Evolutionary conservation across 106 monocot species (phyloP).

Genomic region (Gastrodia elata): DNA sequence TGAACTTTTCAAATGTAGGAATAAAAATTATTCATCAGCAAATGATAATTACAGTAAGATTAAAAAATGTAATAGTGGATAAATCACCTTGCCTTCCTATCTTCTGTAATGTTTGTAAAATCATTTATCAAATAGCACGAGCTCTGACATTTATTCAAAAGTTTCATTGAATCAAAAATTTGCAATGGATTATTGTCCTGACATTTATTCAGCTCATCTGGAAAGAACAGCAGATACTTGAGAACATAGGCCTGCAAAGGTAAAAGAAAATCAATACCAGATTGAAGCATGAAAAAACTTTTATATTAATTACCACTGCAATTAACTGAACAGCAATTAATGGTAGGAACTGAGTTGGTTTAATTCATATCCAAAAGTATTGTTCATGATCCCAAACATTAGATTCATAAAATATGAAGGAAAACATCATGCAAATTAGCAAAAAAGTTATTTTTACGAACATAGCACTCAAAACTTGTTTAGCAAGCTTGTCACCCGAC

Average conservation of each 20-base stretch:
- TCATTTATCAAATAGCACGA: constrained; percentile 18
- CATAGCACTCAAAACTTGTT: no score
- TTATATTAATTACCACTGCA: neutral
- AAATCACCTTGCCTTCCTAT: constrained; percentile 58
- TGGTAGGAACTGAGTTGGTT: neutral
- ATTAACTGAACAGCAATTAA: neutral
- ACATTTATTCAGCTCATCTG: constrained; percentile 29
- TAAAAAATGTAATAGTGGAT: neutral
- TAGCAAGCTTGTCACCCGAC: no score
- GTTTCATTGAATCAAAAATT: constrained; percentile 21
- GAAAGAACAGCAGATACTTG: constrained; percentile 58
- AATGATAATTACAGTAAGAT: neutral
- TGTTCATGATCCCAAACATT: neutral
- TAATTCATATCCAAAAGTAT: neutral
- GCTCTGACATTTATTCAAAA: constrained; percentile 22
- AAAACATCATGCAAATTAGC: neutral
- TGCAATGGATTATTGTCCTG: constrained; percentile 14
- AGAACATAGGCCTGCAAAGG: constrained; percentile 59
- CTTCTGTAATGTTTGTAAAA: constrained; percentile 49
- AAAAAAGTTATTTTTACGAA: no score
- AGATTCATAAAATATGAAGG: neutral
- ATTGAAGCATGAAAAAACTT: constrained; percentile 1
- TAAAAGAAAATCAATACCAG: neutral
- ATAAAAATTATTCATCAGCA: neutral
- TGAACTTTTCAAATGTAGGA: neutral